Evolutionary conservation across 768 basidiomycete species (phyloP).

Genomic region (Gymnopilus dilepis): DNA sequence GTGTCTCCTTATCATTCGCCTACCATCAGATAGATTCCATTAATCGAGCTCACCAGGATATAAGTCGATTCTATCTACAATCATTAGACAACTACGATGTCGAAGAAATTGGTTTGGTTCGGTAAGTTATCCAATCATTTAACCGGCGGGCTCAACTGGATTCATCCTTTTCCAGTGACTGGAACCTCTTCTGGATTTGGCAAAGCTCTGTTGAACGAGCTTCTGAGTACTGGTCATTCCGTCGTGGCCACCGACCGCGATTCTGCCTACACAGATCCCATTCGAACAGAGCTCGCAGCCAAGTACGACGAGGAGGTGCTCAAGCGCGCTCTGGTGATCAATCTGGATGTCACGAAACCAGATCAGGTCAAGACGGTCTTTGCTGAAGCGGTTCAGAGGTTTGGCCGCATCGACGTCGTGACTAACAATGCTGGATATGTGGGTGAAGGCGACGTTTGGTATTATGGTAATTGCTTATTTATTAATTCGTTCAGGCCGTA

Average conservation of each 20-base stretch:
- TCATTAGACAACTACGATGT: too few relatives aligned
- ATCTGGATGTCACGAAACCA: too few relatives aligned
- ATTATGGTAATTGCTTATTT: neutral
- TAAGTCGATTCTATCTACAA: too few relatives aligned
- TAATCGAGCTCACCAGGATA: too few relatives aligned
- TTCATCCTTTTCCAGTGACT: too few relatives aligned
- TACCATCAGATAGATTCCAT: too few relatives aligned
- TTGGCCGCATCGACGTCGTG: conserved; percentile 47
- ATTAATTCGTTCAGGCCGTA: neutral
- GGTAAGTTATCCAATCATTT: too few relatives aligned
- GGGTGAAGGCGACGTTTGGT: neutral
- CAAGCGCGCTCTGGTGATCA: neutral
- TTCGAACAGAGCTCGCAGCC: too few relatives aligned
- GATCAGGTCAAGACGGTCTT: conserved; percentile 38
- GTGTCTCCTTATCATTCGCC: too few relatives aligned
- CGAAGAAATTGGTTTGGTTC: too few relatives aligned
- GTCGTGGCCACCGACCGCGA: neutral
- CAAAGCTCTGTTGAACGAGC: neutral
- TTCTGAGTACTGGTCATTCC: neutral
- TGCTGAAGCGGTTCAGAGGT: conserved; percentile 32
- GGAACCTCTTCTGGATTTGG: neutral
- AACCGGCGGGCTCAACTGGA: too few relatives aligned
- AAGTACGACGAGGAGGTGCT: too few relatives aligned
- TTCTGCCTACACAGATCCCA: neutral
- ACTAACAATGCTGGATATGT: conserved; percentile 46